Percentiles rank a stretch among this genome's conserved stretches.
These are phyloP conservation scores for Aureobasidium melanogenum DNA, from an alignment of 2,329 filamentous ascomycete genomes.

Conservation along the genomic window DNA sequence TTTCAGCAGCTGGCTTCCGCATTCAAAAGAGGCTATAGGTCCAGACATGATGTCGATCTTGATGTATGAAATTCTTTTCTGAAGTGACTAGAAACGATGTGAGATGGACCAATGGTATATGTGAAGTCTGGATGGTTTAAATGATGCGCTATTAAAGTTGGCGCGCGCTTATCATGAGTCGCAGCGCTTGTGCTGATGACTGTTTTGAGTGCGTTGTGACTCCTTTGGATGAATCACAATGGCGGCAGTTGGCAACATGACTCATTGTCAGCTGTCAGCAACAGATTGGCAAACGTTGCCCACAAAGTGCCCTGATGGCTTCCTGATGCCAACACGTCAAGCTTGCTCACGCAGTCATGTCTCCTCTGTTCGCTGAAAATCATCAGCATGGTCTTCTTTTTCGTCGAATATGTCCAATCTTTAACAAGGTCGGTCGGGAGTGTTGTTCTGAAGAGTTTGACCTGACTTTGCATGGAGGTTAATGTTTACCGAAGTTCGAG, in stretches of 20 bases:
- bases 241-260: background rate
- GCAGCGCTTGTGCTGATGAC: background rate
- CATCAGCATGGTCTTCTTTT: background rate
- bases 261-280: background rate
- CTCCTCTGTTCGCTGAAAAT: background rate
- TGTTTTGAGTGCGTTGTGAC: background rate
- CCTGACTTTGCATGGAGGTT: background rate
- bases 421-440: background rate
- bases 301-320: background rate
- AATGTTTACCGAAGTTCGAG: background rate
- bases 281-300: background rate
- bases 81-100: background rate
- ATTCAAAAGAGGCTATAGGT: slow-evolving; percentile 18
- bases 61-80: background rate
- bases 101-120: background rate
- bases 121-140: background rate
- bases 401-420: background rate
- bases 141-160: no score
- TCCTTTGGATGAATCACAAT: background rate
- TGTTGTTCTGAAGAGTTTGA: background rate
- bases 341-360: background rate
- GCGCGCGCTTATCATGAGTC: background rate
- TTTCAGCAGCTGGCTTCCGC: slow-evolving; percentile 39
- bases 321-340: background rate
- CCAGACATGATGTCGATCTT: background rate